Evolutionary conservation across 1,139 yeast species (phyloP).

Genomic region (Ogataea hybrid): DNA sequence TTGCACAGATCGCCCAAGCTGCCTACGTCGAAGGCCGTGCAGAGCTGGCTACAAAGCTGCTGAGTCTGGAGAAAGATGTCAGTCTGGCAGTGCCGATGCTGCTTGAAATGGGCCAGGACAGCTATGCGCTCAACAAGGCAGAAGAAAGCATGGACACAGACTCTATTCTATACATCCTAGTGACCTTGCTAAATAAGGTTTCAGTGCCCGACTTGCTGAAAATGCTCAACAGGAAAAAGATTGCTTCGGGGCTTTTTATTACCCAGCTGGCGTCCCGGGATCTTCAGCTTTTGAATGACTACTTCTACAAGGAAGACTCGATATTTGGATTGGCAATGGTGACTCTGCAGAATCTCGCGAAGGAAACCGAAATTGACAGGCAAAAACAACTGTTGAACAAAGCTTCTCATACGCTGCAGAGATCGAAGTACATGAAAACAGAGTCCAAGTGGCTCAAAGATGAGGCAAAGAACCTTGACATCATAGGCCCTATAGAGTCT

Average conservation of each 20-base stretch:
- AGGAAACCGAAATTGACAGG: constrained; percentile 7
- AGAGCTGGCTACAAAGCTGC: constrained; percentile 60
- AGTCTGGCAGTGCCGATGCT: constrained; percentile 61
- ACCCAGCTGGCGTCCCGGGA: constrained; percentile 38
- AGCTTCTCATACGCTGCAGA: constrained; percentile 29
- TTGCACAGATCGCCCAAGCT: constrained; percentile 59
- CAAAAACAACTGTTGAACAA: constrained; percentile 17
- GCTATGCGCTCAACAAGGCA: constrained; percentile 66
- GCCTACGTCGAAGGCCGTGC: constrained; percentile 86
- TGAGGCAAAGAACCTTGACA: constrained; percentile 17
- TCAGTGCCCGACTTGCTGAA: constrained; percentile 56
- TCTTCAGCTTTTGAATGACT: constrained; percentile 44
- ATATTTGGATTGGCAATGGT: constrained; percentile 44
- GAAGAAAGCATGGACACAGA: constrained; percentile 67
- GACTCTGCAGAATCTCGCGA: constrained; percentile 30
- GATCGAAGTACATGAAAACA: constrained; percentile 22
- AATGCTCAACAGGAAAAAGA: constrained; percentile 43
- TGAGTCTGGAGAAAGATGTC: constrained; percentile 68
- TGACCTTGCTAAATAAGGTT: constrained; percentile 47
- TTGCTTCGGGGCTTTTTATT: constrained; percentile 41
- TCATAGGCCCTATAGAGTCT: constrained; percentile 33
- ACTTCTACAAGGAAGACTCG: constrained; percentile 59
- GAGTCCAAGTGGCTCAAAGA: constrained; percentile 21
- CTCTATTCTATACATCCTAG: constrained; percentile 58
- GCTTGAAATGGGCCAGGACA: constrained; percentile 70